These are phyloP conservation scores for Echinochloa phyllopogon DNA, from an alignment of 176 grass and related monocot genomes.

Conservation along the genomic window DNA sequence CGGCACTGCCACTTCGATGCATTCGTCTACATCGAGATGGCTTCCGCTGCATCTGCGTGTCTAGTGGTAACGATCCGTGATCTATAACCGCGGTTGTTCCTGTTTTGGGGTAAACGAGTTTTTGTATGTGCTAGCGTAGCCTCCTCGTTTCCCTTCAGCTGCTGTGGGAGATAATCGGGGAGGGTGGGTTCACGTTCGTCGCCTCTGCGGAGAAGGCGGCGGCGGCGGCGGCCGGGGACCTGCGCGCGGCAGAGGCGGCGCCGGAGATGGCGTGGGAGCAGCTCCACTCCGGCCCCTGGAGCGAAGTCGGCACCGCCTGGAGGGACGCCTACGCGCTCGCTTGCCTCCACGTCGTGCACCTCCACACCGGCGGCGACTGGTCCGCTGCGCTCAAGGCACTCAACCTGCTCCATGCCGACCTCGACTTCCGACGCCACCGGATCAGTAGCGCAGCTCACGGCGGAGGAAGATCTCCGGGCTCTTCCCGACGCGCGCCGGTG, in stretches of 20 bases:
- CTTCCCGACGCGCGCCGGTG: neutral
- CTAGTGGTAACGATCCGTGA: no score
- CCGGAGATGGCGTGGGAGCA: constrained; percentile 98
- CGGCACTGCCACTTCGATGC: no score
- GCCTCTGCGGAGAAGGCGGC: constrained; percentile 77
- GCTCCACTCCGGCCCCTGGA: constrained; percentile 88
- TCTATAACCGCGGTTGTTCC: no score
- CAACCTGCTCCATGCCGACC: constrained; percentile 65
- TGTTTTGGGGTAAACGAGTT: no score
- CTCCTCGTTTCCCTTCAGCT: no score
- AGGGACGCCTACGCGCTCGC: constrained; percentile 91
- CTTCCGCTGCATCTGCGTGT: no score
- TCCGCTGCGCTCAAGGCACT: constrained; percentile 72
- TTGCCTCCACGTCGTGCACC: constrained; percentile 82
- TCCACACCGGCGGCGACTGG: constrained; percentile 38
- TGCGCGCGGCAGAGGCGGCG: constrained; percentile 84
- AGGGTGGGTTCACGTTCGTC: constrained; percentile 85
- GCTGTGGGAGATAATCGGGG: constrained; percentile 66
- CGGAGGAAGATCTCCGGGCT: no score
- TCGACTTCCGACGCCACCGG: constrained; percentile 27
- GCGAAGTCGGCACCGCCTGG: constrained; percentile 69
- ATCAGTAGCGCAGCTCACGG: no score
- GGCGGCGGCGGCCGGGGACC: constrained; percentile 54
- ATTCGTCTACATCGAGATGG: no score
- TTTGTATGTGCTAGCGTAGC: no score